phyloP scores from a whole-genome alignment of 345 rosid genomes.

The Pugionium cornutum region DNA sequence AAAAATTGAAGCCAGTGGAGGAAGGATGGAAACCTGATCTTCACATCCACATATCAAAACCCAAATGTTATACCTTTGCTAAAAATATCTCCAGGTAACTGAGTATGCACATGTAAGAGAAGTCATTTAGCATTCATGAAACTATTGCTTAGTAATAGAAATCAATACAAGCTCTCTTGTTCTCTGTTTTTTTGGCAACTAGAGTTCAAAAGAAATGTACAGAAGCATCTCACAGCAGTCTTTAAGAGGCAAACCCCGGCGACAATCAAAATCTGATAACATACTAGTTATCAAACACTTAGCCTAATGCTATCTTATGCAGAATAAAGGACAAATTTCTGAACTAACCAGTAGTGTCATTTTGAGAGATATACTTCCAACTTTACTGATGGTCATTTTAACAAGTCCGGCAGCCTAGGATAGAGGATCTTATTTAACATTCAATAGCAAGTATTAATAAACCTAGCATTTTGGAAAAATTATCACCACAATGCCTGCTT shows the following conservation, averaged over 20 bases:
- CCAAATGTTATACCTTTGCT: constrained; percentile 26
- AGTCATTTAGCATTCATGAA: background rate
- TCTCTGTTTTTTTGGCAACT: constrained; percentile 9
- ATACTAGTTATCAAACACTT: too few species aligned
- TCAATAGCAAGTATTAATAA: background rate
- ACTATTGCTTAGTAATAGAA: background rate
- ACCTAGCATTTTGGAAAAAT: background rate
- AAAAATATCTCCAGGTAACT: constrained; percentile 5
- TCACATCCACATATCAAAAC: constrained; percentile 32
- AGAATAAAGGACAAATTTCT: background rate
- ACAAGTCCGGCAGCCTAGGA: background rate
- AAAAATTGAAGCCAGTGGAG: constrained; percentile 84
- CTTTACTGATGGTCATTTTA: background rate
- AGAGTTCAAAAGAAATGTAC: background rate
- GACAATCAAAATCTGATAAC: background rate
- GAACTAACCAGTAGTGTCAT: background rate
- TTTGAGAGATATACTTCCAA: background rate
- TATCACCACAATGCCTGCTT: background rate
- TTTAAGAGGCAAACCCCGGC: background rate
- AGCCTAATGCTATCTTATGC: background rate
- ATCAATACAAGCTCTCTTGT: constrained; percentile 1
- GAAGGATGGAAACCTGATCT: constrained; percentile 94
- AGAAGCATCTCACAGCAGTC: background rate
- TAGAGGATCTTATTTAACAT: constrained; percentile 7
- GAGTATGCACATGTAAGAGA: constrained; percentile 2